Percentiles rank a stretch among this genome's conserved stretches.
Evolutionary conservation across 176 grass and related monocot species (phyloP).

Genomic region (Triticum urartu): DNA sequence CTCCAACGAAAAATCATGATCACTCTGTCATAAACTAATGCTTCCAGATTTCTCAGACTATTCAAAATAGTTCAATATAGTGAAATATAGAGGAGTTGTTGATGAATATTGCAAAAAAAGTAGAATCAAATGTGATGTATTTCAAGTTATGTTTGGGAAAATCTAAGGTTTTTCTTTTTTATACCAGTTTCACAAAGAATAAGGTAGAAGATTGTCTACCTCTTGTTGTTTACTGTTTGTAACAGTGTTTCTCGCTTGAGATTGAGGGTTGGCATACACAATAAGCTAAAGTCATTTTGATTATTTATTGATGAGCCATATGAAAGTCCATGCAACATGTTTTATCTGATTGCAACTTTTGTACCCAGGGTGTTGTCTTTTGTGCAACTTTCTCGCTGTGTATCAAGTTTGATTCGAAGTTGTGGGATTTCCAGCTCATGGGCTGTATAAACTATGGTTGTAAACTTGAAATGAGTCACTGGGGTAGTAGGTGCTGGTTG

Average conservation of each 20-base stretch:
- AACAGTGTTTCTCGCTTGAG: not conserved
- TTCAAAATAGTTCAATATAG: not conserved
- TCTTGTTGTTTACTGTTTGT: not conserved
- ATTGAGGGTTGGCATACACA: not conserved
- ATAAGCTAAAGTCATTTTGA: not conserved
- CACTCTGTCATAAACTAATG: not conserved
- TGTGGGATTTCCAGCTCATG: constrained; percentile 6
- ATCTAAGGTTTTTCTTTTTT: not conserved
- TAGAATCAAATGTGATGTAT: not conserved
- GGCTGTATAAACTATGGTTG: not conserved
- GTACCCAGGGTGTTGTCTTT: not conserved
- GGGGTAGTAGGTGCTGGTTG: not conserved
- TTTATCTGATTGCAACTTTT: not conserved
- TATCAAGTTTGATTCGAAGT: not conserved
- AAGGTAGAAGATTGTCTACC: constrained; percentile 11
- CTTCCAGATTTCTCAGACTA: not conserved
- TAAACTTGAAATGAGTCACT: constrained; percentile 4
- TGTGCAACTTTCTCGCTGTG: not conserved
- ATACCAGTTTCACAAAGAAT: not conserved
- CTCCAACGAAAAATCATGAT: constrained; percentile 3
- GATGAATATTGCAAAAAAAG: not conserved
- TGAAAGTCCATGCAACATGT: not conserved
- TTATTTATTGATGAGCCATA: constrained; percentile 13
- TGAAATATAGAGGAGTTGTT: not conserved
- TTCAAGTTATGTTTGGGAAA: constrained; percentile 2